Conservation (phyloP, 73 alveolate genomes). For the Durusdinium trenchii region DNA sequence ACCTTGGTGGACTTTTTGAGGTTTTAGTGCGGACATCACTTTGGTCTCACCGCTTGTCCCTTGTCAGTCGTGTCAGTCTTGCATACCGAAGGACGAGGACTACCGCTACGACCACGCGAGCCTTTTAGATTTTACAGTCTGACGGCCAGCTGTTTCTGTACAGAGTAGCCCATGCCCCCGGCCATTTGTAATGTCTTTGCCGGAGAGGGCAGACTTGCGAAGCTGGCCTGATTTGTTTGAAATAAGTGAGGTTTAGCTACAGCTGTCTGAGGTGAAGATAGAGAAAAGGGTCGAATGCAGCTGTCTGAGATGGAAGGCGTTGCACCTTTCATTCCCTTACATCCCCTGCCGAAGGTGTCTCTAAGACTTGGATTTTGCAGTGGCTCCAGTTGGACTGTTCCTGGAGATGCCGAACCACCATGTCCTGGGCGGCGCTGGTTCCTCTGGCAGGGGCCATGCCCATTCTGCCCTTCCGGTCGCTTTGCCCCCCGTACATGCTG, state of each 20-base stretch:
- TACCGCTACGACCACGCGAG: conserved; percentile 73
- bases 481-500: conserved; percentile 32
- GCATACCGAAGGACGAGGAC: conserved; percentile 27
- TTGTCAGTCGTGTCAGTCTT: no score
- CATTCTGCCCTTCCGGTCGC: conserved; percentile 3
- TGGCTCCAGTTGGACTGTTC: no score
- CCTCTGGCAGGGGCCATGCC: background rate
- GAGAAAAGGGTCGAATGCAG: background rate
- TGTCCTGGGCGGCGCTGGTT: background rate
- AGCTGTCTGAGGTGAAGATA: no score
- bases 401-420: no score
- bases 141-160: background rate
- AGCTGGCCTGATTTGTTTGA: background rate
- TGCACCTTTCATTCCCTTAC: no score
- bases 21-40: background rate
- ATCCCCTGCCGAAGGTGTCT: background rate
- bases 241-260: no score
- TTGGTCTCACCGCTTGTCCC: no score
- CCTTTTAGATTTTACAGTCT: conserved; percentile 78
- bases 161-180: background rate
- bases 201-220: background rate
- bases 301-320: background rate
- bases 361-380: no score
- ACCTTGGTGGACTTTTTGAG: background rate
- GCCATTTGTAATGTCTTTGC: conserved; percentile 12